Evolutionary conservation across 192 early-diverging fungal species (phyloP), one percentile per base, ranked within the genome.

Genomic region (Backusella circina): DNA sequence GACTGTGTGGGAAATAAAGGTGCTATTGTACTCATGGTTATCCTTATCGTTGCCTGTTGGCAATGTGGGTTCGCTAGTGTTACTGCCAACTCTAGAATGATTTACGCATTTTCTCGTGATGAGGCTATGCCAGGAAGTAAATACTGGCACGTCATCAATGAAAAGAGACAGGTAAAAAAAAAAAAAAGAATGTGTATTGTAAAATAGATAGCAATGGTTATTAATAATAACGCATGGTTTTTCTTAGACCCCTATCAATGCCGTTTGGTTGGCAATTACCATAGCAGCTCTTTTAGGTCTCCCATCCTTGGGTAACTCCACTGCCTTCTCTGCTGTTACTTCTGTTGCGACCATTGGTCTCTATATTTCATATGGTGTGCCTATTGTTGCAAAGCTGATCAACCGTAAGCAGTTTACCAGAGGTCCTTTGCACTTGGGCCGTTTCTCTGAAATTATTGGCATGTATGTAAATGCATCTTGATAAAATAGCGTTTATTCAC

Each of bases 71-170:
- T 82, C 65, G 81, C 83, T 15, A 83, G 82, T 13, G 76, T 86
- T 1, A 86, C 85, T 2, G 81, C 85, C 47, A 86, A 86, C 39
- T 86, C 85, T 13, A 81, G 85, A 28, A 86, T 86, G 85, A 84
- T 86, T 67, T 86, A 86, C 41, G 85, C 85, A 10, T 86, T 86
- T 67, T 84, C 83, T 16, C 85, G 85, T 54, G 85, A 87, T 65
- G 85, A 84, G 23, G 85, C 85, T 36, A 87, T 87, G 77, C 85
- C 85, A 2, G 85, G 82, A 50, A 81, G 79, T 33, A 72, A 79
- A 30, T 80, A 76, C 26, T 82, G 84, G 64, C 85, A 87, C 23
- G 39, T 54, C 61, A 84, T 83, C 72, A 71, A 83, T 50, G 75
- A 77, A 23, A 79, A 78, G 16, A 61, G 79, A 50, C 77, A 83